Evolutionary conservation across 345 rosid genomes (phyloP).

Genomic region (Eucalyptus shirleyi): DNA sequence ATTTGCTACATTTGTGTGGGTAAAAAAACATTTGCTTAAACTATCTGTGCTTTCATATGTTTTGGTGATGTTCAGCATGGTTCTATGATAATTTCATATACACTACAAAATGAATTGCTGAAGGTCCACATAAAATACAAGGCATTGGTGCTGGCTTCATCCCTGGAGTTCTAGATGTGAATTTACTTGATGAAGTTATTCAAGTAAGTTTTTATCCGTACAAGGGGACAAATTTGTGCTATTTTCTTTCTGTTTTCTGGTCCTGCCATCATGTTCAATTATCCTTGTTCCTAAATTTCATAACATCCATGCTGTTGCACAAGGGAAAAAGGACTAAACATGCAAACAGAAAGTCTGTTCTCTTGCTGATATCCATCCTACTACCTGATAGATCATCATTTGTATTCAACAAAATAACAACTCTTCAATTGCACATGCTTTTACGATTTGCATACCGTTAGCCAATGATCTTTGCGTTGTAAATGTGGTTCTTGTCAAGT

Average conservation of each 20-base stretch:
- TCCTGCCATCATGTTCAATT: neutral
- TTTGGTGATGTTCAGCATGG: neutral
- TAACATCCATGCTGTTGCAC: neutral
- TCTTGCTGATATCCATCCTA: neutral
- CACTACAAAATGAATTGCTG: slow-evolving; percentile 3
- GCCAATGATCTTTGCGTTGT: neutral
- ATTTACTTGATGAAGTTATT: slow-evolving; percentile 31
- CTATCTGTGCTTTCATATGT: neutral
- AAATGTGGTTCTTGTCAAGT: neutral
- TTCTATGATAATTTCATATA: neutral
- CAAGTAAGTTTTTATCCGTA: slow-evolving; percentile 8
- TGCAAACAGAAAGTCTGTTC: neutral
- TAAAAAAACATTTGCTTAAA: neutral
- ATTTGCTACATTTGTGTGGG: neutral
- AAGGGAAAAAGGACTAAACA: neutral
- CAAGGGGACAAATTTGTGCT: neutral
- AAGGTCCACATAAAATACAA: slow-evolving; percentile 29
- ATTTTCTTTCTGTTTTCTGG: neutral
- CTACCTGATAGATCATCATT: neutral
- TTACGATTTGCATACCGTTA: neutral
- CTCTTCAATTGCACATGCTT: neutral
- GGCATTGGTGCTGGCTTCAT: slow-evolving; percentile 58
- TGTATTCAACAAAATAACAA: neutral
- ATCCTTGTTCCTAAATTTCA: neutral
- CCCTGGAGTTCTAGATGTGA: slow-evolving; percentile 30